These are phyloP conservation scores for Naumovozyma baii DNA, from an alignment of 805 yeast species.

Conservation along the genomic window DNA sequence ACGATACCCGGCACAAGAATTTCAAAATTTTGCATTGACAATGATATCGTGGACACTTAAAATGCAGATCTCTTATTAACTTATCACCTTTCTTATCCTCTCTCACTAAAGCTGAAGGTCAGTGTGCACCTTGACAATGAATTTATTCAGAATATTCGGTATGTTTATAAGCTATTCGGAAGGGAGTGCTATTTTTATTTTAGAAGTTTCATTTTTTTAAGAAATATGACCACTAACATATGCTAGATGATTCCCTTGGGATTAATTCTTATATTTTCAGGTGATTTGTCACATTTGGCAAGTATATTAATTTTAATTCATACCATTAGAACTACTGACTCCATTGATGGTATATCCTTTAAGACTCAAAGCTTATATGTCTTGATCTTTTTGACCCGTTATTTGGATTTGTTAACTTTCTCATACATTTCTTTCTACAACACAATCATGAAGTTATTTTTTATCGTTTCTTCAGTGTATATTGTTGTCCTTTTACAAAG, in stretches of 20 bases:
- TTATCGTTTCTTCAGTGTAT: constrained; percentile 65
- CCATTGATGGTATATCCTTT: constrained; percentile 76
- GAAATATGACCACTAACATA: too few relatives aligned
- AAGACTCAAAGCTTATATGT: constrained; percentile 80
- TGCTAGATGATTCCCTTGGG: too few relatives aligned
- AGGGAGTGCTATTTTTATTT: too few relatives aligned
- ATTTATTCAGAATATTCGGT: constrained; percentile 16
- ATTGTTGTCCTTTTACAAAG: constrained; percentile 60
- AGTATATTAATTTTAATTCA: constrained; percentile 68
- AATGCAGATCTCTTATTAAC: too few relatives aligned
- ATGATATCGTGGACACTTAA: too few relatives aligned
- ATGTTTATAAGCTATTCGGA: neutral
- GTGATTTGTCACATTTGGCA: constrained; percentile 76
- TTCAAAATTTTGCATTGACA: too few relatives aligned
- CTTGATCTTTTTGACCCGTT: constrained; percentile 63
- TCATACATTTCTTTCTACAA: constrained; percentile 62
- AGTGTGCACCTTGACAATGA: too few relatives aligned
- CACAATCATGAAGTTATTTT: constrained; percentile 70
- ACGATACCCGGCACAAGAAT: too few relatives aligned
- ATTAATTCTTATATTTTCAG: constrained; percentile 32
- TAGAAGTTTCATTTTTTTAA: too few relatives aligned
- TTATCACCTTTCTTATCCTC: too few relatives aligned
- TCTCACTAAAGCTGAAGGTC: constrained; percentile 4
- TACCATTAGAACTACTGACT: constrained; percentile 51
- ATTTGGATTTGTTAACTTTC: constrained; percentile 44